Evolutionary conservation across 176 grass and related monocot genomes (phyloP), one percentile per base, ranked within the genome.

Genomic region (Rhynchospora breviuscula): DNA sequence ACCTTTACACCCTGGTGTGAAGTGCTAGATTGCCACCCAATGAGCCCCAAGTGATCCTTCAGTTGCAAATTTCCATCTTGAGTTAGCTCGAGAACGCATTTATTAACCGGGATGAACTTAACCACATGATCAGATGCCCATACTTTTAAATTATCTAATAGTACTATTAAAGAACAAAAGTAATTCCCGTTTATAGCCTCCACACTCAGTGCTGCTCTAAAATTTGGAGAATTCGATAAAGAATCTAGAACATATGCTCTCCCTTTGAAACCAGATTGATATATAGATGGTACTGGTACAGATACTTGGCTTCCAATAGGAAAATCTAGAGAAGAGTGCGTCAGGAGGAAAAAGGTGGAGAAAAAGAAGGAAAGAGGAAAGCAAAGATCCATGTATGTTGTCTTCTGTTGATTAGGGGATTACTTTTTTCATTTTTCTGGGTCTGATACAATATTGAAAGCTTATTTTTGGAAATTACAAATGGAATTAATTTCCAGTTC

Each of bases 1-100:
- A 90, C 88, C 88, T 90, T 79, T 72, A 90, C 88, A 63, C 88
- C 88, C 40, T 49, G 64, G 45, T 63, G 52, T 7, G 80, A 65
- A 7, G 88, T 90, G 10, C 13, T 56, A 10, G 88, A 62, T 52
- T 63, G 51, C 85, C 88, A 90, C 13, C 88, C 88, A 44, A 81
- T 29, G 26, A 53, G 14, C 29, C 85, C 85, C 31, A 48, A 4
- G 9, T 63, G 47, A 70, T 90, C 88, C 75, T 4, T 78, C 52
- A 90, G 44, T 26, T 59, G 85, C n/a, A 90, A 86, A n/a, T 90
- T 75, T 43, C 88, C 88, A 25, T 84, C 46, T 3, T 13, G 12
- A n/a, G 40, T 85, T 3, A 90, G 59, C 35, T 84, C 66, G 40
- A 90, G 81, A 63, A 84, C n/a, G 57, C 85, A 90, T 12, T 10